A percentile compares a stretch with the other conserved stretches of the same genome.
These are phyloP conservation scores for Euclidium syriacum DNA, from an alignment of 345 rosid species.

Conservation along the genomic window DNA sequence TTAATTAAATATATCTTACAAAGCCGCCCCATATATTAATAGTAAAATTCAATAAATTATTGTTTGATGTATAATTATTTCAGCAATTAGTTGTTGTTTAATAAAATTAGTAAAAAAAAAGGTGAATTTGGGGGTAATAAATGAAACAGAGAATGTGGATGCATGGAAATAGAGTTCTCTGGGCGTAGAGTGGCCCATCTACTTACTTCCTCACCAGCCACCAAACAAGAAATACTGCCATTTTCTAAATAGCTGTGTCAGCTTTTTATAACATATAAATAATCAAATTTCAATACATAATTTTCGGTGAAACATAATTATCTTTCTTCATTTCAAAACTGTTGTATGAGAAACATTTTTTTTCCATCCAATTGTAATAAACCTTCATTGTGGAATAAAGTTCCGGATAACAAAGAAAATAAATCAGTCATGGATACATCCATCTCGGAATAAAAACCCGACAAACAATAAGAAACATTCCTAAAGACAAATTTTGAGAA, in stretches of 20 bases:
- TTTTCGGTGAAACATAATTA: too few species aligned
- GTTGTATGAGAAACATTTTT: too few species aligned
- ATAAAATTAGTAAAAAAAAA: neutral
- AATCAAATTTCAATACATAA: neutral
- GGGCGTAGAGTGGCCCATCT: constrained; percentile 17
- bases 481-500: too few species aligned
- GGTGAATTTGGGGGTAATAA: neutral
- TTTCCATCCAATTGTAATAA: too few species aligned
- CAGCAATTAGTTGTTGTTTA: neutral
- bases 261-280: neutral
- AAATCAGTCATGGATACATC: too few species aligned
- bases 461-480: too few species aligned
- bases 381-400: too few species aligned
- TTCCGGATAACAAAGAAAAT: too few species aligned
- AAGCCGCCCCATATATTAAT: neutral
- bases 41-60: too few species aligned
- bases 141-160: neutral
- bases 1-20: neutral
- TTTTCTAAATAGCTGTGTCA: constrained; percentile 1
- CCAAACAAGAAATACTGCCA: constrained; percentile 2
- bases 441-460: too few species aligned
- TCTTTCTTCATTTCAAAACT: neutral
- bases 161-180: constrained; percentile 11
- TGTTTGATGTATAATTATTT: too few species aligned
- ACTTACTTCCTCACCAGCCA: constrained; percentile 24